These are phyloP conservation scores for Didymella pomorum DNA, from an alignment of 2,329 filamentous ascomycete species.

Conservation along the genomic window DNA sequence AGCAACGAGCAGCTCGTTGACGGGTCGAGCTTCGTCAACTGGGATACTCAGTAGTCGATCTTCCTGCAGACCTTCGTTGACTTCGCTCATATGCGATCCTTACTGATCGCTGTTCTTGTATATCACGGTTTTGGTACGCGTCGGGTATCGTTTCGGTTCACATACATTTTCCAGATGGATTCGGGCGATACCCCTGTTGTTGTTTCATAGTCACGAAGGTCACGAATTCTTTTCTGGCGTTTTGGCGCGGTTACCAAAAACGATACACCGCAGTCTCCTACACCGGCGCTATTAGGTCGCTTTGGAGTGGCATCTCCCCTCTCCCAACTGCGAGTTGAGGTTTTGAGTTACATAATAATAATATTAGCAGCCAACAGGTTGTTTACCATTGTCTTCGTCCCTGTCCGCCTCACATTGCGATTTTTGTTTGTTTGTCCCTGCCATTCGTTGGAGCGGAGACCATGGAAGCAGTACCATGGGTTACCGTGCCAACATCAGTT, in stretches of 20 bases:
- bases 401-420: background rate
- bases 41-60: slow-evolving; percentile 26
- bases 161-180: slow-evolving; percentile 16
- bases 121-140: slow-evolving; percentile 2
- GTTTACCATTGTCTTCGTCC: background rate
- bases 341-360: slow-evolving; percentile 30
- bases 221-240: slow-evolving; percentile 16
- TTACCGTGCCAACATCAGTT: background rate
- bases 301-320: slow-evolving; percentile 21
- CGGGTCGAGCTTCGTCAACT: slow-evolving; percentile 35
- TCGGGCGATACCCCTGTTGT: slow-evolving; percentile 11
- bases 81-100: background rate
- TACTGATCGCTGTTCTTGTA: slow-evolving; percentile 1
- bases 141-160: slow-evolving; percentile 15
- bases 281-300: slow-evolving; percentile 27
- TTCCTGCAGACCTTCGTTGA: background rate
- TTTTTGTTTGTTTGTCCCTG: background rate
- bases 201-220: slow-evolving; percentile 14
- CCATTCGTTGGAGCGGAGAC: background rate
- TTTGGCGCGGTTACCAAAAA: slow-evolving; percentile 13
- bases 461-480: background rate
- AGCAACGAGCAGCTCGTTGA: slow-evolving; percentile 31
- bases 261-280: slow-evolving; percentile 13
- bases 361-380: slow-evolving; percentile 16
- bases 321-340: slow-evolving; percentile 13